Conservation (phyloP, 2,329 filamentous ascomycete genomes). For the Arthrobotrys conoides region DNA sequence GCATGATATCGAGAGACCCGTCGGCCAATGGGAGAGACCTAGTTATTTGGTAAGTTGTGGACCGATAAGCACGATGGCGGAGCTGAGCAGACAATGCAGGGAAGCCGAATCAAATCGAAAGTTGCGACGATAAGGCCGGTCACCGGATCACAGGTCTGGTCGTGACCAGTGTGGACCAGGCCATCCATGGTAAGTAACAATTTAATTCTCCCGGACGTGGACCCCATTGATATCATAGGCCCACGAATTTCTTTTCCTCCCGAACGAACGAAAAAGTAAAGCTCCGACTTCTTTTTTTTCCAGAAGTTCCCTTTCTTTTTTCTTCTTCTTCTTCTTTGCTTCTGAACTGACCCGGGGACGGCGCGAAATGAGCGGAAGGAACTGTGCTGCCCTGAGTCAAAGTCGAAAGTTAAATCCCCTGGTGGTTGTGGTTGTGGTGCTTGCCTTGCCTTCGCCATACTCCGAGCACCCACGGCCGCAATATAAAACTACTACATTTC, state of each 20-base stretch:
- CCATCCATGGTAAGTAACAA: constrained; percentile 44
- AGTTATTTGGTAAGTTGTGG: background rate
- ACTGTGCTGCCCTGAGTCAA: constrained; percentile 41
- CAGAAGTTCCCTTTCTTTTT: background rate
- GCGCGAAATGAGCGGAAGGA: constrained; percentile 49
- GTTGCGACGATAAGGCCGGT: constrained; percentile 47
- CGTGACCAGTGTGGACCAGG: constrained; percentile 22
- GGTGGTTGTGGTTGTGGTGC: constrained; percentile 11
- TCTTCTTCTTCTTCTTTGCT: background rate
- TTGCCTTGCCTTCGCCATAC: constrained; percentile 28
- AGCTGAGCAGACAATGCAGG: background rate
- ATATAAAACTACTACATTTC: constrained; percentile 55
- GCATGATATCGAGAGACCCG: constrained; percentile 29
- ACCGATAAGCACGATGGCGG: constrained; percentile 39
- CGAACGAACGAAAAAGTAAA: constrained; percentile 12
- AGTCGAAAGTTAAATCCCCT: constrained; percentile 36
- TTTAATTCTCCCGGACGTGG: background rate
- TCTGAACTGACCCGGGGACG: constrained; percentile 28
- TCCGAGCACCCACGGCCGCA: constrained; percentile 46
- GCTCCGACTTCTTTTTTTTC: constrained; percentile 17
- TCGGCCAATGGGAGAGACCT: constrained; percentile 25
- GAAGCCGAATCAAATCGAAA: constrained; percentile 6
- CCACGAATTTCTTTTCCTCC: constrained; percentile 15
- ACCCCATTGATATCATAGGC: constrained; percentile 47
- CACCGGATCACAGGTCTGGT: constrained; percentile 33